phyloP scores from a whole-genome alignment of 2,329 filamentous ascomycete genomes.

The Claviceps humidiphila region DNA sequence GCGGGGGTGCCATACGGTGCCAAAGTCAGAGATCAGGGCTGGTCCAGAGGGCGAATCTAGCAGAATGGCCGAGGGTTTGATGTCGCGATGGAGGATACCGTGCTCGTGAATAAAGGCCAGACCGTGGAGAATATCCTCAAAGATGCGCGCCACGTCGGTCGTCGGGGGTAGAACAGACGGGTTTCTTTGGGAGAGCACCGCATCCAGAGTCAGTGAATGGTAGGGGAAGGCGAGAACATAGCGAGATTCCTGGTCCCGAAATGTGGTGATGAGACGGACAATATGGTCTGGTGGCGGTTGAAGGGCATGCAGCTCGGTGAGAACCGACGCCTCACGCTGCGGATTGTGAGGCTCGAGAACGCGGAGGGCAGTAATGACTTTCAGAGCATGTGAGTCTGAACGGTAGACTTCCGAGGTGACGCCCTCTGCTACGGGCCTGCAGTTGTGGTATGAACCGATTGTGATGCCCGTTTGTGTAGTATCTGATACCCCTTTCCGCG shows the following conservation, averaged over 20 bases:
- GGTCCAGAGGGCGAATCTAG: constrained; percentile 54
- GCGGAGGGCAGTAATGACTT: constrained; percentile 65
- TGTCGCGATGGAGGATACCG: constrained; percentile 79
- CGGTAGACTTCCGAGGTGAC: constrained; percentile 77
- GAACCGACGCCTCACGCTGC: constrained; percentile 62
- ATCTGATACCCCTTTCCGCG: background rate
- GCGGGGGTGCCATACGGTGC: constrained; percentile 69
- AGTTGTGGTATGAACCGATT: constrained; percentile 42
- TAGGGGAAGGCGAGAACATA: constrained; percentile 80
- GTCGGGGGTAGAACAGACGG: constrained; percentile 14
- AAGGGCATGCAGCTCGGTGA: constrained; percentile 41
- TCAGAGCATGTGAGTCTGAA: constrained; percentile 53
- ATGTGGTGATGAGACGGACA: constrained; percentile 59
- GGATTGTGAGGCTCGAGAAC: constrained; percentile 75
- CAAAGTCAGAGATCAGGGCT: constrained; percentile 79
- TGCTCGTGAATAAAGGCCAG: constrained; percentile 57
- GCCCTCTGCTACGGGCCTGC: constrained; percentile 47
- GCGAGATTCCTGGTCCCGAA: constrained; percentile 55
- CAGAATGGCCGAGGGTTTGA: constrained; percentile 86
- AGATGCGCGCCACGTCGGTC: constrained; percentile 31
- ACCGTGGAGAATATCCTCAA: constrained; percentile 54
- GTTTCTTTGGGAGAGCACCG: constrained; percentile 5
- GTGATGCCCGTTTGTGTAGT: constrained; percentile 19
- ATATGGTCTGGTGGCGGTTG: constrained; percentile 19
- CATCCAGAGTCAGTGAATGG: constrained; percentile 55